A percentile compares a stretch with the other conserved stretches of the same genome.
Evolutionary conservation across 2,329 filamentous ascomycete species (phyloP).

Genomic region (Scortechinia acanthostroma): DNA sequence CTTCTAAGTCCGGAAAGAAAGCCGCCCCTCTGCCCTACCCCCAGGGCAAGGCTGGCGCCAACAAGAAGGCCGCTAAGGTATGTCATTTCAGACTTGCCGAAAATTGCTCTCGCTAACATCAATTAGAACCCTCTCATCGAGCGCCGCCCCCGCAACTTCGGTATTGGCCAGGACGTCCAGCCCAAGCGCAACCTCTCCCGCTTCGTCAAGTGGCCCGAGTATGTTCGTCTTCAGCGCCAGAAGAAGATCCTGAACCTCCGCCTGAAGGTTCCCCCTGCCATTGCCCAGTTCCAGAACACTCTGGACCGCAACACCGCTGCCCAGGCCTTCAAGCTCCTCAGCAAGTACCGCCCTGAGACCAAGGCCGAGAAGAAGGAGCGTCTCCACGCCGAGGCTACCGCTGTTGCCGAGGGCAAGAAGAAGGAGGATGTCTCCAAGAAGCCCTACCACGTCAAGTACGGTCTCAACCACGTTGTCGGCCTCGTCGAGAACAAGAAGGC

Average conservation of each 20-base stretch:
- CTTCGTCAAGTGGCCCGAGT: constrained; percentile 99
- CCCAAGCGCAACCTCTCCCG: constrained; percentile 88
- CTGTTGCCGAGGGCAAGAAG: constrained; percentile 98
- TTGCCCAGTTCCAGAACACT: constrained; percentile 95
- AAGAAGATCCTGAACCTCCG: constrained; percentile 95
- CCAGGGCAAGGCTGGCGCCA: constrained; percentile 73
- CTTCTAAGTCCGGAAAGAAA: constrained; percentile 97
- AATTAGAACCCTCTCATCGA: constrained; percentile 94
- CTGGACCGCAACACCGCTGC: constrained; percentile 94
- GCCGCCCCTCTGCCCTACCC: constrained; percentile 94
- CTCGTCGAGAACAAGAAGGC: constrained; percentile 99
- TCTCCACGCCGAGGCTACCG: constrained; percentile 94
- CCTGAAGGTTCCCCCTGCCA: constrained; percentile 94
- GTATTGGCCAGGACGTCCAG: constrained; percentile 98
- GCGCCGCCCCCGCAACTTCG: constrained; percentile 95
- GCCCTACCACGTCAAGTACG: constrained; percentile 98
- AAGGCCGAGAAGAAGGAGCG: constrained; percentile 99
- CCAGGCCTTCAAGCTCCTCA: constrained; percentile 97
- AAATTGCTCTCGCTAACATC: background rate
- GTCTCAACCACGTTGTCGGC: constrained; percentile 97
- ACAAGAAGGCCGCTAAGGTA: constrained; percentile 95
- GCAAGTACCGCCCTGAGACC: constrained; percentile 99
- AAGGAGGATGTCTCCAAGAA: constrained; percentile 99
- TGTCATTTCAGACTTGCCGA: constrained; percentile 28
- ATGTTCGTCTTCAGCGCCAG: constrained; percentile 93